A percentile compares a stretch with the other conserved stretches of the same genome.
Conservation (phyloP, 805 yeast genomes). For the Torulaspora microellipsoides region DNA sequence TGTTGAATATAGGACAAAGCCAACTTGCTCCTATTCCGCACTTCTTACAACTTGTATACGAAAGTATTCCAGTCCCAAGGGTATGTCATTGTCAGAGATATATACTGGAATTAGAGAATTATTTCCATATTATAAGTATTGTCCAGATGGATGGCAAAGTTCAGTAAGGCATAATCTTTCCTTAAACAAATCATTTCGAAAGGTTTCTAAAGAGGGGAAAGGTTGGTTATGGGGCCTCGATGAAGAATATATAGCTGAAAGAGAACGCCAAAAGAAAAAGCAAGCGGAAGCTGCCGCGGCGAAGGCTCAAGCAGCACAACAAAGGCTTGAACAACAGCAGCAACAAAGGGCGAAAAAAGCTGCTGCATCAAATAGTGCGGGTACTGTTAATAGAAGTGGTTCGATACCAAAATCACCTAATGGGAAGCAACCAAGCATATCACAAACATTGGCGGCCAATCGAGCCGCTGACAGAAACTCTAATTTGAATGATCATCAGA, state of each 20-base stretch:
- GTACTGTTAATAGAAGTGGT: slow-evolving; percentile 4
- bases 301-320: slow-evolving; percentile 51
- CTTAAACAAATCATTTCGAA: slow-evolving; percentile 77
- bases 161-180: slow-evolving; percentile 87
- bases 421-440: slow-evolving; percentile 35
- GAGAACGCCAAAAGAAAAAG: slow-evolving; percentile 67
- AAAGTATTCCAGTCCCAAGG: slow-evolving; percentile 59
- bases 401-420: slow-evolving; percentile 13
- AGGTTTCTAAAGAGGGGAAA: slow-evolving; percentile 80
- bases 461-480: slow-evolving; percentile 27
- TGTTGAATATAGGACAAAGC: slow-evolving; percentile 77
- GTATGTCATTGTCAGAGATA: slow-evolving; percentile 79
- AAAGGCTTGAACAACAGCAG: slow-evolving; percentile 49
- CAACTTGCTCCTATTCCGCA: slow-evolving; percentile 73
- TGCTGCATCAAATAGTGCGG: slow-evolving; percentile 10
- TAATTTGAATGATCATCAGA: slow-evolving; percentile 37
- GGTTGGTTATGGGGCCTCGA: slow-evolving; percentile 96
- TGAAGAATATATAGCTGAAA: slow-evolving; percentile 75
- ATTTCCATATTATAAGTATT: slow-evolving; percentile 87
- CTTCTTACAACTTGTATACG: slow-evolving; percentile 76
- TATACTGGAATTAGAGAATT: slow-evolving; percentile 80
- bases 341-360: slow-evolving; percentile 33
- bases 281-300: slow-evolving; percentile 63
- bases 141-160: slow-evolving; percentile 98
- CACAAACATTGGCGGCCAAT: slow-evolving; percentile 32